Base-by-base conservation (phyloP, 2,329 filamentous ascomycete genomes). In the Pseudofabraea citricarpa region DNA sequence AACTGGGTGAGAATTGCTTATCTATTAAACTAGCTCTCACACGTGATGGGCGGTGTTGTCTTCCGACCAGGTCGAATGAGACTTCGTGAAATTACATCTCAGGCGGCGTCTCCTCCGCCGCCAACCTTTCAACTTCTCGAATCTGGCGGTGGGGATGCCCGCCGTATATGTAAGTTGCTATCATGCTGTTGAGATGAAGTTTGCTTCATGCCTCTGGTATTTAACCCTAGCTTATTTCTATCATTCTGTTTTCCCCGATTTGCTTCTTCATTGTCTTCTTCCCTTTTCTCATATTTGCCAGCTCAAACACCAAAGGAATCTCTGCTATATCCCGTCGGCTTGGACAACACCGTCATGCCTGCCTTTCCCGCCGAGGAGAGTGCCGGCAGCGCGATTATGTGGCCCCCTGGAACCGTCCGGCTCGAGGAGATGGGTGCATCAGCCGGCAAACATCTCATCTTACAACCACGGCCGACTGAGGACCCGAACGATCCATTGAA, bases 401-500 rank as follows among this genome's bases (percentile, higher is more conserved):
- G 27, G 27, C 27, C 27, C 27, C 27, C 27, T 31, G 27, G 27
- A 31, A 31, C 27, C 27, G 16, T 31, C 27, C 13, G 27, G 27
- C 27, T 31, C 9, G 27, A 31, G 10, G 16, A 12, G 5, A 31
- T 31, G 6, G 13, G 16, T 12, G 16, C 6, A 31, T 31, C 27
- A 15, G 16, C 13, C n/a, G 37, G 43, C 5, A 33, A 41, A 7
- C 33, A 43, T 21, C 16, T 46, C 18, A 38, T 47, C 20, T 23
- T 49, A 21, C 44, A 51, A 26, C 51, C 51, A 16, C 36, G 20
- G 15, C 49, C 51, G 15, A 40, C 36, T 23, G 41, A 46, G 3
- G 45, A 51, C 31, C 43, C 43, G 3, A 53, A 53, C 37, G 51
- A 53, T 36, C 51, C 49, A 4, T 37, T 53, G 13, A 73, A 73